A percentile compares a stretch with the other conserved stretches of the same genome.
phyloP scores from a whole-genome alignment of 2,329 filamentous ascomycete genomes.

The Colletotrichum incanum region DNA sequence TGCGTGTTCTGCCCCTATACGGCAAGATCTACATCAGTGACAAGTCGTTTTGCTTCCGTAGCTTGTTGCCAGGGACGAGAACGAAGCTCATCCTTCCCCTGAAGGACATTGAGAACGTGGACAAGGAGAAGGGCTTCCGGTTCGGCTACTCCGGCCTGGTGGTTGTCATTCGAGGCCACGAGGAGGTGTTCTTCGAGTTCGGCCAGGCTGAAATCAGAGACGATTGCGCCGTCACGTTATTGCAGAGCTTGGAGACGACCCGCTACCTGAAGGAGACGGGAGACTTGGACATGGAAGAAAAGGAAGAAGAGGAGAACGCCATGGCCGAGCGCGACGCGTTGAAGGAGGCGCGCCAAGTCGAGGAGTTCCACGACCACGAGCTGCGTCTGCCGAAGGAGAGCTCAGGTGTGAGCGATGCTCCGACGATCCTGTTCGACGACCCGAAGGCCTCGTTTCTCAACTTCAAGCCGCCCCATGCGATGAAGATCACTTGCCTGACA shows the following conservation, averaged over 20 bases:
- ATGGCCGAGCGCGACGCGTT: constrained; percentile 86
- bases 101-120: constrained; percentile 91
- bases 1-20: constrained; percentile 90
- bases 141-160: constrained; percentile 93
- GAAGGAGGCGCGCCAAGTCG: constrained; percentile 76
- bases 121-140: constrained; percentile 95
- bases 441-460: constrained; percentile 89
- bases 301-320: constrained; percentile 80
- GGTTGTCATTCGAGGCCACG: constrained; percentile 92
- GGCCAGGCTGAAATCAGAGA: constrained; percentile 83
- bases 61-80: constrained; percentile 87
- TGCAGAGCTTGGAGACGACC: constrained; percentile 82
- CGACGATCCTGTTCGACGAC: constrained; percentile 91
- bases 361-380: constrained; percentile 67
- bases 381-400: constrained; percentile 64
- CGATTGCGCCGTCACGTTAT: constrained; percentile 87
- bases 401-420: constrained; percentile 68
- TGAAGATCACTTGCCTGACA: constrained; percentile 92
- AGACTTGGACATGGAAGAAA: constrained; percentile 77
- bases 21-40: constrained; percentile 97
- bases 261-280: constrained; percentile 80
- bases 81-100: constrained; percentile 94
- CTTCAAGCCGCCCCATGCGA: constrained; percentile 86
- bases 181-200: constrained; percentile 98
- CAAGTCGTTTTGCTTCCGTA: constrained; percentile 91